Evolutionary conservation across 768 basidiomycete genomes (phyloP).

Genomic region (Suillus paluster): DNA sequence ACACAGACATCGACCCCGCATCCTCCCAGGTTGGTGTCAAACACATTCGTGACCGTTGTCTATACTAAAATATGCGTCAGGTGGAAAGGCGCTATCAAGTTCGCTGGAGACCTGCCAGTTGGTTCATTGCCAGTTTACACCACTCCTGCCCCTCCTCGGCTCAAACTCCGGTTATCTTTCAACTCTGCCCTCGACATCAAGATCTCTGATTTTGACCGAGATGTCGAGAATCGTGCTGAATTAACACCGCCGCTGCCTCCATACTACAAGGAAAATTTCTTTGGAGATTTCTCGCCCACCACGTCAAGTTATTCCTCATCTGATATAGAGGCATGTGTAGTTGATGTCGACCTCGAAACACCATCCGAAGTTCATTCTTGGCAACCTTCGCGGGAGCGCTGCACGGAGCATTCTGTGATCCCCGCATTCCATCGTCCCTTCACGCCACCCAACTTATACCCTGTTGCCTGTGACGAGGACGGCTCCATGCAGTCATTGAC

Average conservation of each 20-base stretch:
- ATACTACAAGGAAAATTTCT: background rate
- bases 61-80: background rate
- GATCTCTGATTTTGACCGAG: background rate
- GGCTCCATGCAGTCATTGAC: background rate
- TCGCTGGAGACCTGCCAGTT: no score
- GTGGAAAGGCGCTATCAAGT: background rate
- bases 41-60: no score
- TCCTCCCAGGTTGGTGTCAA: background rate
- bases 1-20: background rate
- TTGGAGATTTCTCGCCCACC: background rate
- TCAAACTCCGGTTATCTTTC: background rate
- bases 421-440: slow-evolving; percentile 2
- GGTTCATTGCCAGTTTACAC: background rate
- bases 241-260: background rate
- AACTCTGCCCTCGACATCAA: background rate
- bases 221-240: background rate
- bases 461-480: background rate
- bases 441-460: slow-evolving; percentile 2
- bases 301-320: background rate
- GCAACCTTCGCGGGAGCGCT: background rate
- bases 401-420: background rate
- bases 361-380: background rate
- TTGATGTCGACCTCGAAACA: background rate
- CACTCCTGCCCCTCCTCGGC: background rate
- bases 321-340: background rate